A percentile compares a stretch with the other conserved stretches of the same genome.
Evolutionary conservation across 805 yeast genomes (phyloP).

Genomic region (Cyberlindnera maclurae): DNA sequence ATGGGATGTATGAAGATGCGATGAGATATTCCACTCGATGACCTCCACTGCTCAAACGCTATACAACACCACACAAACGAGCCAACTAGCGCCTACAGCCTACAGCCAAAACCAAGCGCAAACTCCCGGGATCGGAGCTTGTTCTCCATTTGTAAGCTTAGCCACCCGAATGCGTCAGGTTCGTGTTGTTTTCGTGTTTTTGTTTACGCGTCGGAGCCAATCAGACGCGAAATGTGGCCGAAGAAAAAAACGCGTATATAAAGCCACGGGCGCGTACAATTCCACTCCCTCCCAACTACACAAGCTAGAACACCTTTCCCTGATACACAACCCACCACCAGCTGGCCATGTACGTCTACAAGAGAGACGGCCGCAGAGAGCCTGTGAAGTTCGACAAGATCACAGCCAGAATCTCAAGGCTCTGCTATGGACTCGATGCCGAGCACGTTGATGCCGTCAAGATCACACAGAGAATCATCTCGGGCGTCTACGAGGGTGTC

Average conservation of each 20-base stretch:
- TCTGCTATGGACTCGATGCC: conserved; percentile 90
- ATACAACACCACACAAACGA: too few relatives aligned
- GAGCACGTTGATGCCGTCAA: conserved; percentile 91
- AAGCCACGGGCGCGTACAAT: background rate
- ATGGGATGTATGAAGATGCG: too few relatives aligned
- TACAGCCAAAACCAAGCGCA: too few relatives aligned
- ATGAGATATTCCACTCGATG: too few relatives aligned
- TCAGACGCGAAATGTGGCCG: conserved; percentile 2
- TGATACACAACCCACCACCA: background rate
- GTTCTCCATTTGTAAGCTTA: too few relatives aligned
- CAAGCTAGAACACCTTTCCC: background rate
- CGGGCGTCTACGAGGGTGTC: conserved; percentile 97
- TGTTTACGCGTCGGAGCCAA: conserved; percentile 7
- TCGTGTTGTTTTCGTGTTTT: conserved; percentile 6
- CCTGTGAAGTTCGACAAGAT: conserved; percentile 94
- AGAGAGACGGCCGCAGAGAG: conserved; percentile 92
- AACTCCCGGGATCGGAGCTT: too few relatives aligned
- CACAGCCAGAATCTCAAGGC: conserved; percentile 89
- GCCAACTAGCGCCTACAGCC: too few relatives aligned
- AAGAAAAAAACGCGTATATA: background rate
- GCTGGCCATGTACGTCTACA: conserved; percentile 63
- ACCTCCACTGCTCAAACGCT: too few relatives aligned
- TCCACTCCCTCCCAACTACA: background rate
- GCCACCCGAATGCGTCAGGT: background rate
- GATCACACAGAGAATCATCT: conserved; percentile 89